Evolutionary conservation across 805 yeast genomes (phyloP).

Genomic region (Wickerhamiella sergipiensis): DNA sequence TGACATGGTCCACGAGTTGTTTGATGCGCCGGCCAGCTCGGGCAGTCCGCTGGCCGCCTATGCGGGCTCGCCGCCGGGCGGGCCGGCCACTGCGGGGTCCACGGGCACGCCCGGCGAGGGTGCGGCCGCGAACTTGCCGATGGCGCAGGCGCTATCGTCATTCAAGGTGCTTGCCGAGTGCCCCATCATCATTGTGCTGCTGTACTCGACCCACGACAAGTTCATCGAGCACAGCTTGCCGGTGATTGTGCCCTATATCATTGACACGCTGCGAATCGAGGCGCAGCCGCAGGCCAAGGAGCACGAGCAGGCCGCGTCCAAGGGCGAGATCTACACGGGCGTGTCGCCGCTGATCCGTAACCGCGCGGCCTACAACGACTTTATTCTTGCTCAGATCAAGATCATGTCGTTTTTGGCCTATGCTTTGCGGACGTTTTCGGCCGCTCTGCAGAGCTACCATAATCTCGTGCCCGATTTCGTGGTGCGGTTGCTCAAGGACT

Average conservation of each 20-base stretch:
- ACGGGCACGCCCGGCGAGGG: constrained; percentile 29
- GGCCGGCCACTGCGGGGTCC: constrained; percentile 6
- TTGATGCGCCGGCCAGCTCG: constrained; percentile 27
- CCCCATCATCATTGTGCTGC: constrained; percentile 89
- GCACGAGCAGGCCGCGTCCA: constrained; percentile 41
- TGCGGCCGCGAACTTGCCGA: constrained; percentile 1
- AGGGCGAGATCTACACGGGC: constrained; percentile 48
- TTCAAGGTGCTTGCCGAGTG: constrained; percentile 91
- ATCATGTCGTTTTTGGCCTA: constrained; percentile 93
- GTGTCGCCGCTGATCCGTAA: constrained; percentile 66
- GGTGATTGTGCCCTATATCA: constrained; percentile 65
- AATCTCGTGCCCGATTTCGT: constrained; percentile 74
- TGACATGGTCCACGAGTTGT: constrained; percentile 55
- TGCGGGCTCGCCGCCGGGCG: constrained; percentile 25
- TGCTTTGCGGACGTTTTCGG: constrained; percentile 72
- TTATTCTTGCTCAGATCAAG: constrained; percentile 84
- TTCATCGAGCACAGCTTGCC: constrained; percentile 60
- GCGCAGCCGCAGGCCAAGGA: constrained; percentile 70
- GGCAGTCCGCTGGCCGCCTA: background rate
- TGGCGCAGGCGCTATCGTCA: constrained; percentile 59
- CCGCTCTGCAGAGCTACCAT: constrained; percentile 43
- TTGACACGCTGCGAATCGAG: constrained; percentile 58
- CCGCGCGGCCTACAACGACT: constrained; percentile 72
- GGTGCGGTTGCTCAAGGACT: constrained; percentile 76
- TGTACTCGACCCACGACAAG: constrained; percentile 76